Conservation (phyloP, 2,329 filamentous ascomycete genomes). For the Berkeleyomyces rouxiae region DNA sequence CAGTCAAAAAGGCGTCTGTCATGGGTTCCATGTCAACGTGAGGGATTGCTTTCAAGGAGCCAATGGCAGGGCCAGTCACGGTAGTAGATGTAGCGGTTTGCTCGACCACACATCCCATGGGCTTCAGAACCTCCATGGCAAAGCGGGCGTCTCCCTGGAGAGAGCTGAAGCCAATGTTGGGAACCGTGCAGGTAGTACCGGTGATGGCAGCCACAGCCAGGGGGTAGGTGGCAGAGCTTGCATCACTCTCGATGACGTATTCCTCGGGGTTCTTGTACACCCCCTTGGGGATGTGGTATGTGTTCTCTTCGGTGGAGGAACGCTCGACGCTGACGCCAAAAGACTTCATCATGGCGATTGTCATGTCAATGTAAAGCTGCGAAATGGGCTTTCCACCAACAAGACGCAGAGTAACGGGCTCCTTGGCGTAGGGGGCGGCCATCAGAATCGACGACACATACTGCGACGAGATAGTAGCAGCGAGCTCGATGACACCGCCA, state of each 20-base stretch:
- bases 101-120: conserved; percentile 85
- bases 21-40: conserved; percentile 97
- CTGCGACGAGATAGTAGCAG: conserved; percentile 94
- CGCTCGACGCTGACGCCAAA: conserved; percentile 72
- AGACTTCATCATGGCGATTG: conserved; percentile 86
- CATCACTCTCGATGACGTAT: conserved; percentile 91
- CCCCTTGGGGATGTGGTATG: conserved; percentile 82
- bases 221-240: conserved; percentile 93
- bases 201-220: conserved; percentile 89
- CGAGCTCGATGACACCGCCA: conserved; percentile 77
- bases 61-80: conserved; percentile 69
- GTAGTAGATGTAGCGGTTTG: conserved; percentile 79
- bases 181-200: conserved; percentile 85
- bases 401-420: conserved; percentile 74
- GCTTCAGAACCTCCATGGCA: conserved; percentile 70
- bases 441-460: conserved; percentile 95
- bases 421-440: conserved; percentile 92
- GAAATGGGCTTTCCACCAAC: conserved; percentile 97
- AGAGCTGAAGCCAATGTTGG: conserved; percentile 85
- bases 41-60: conserved; percentile 54
- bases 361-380: conserved; percentile 97
- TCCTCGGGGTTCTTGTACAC: conserved; percentile 67
- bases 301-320: conserved; percentile 66
- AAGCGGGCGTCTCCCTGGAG: conserved; percentile 92
- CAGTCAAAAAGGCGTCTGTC: conserved; percentile 96